These are phyloP conservation scores for Neopestalotiopsis sp. DNA, from an alignment of 2,329 filamentous ascomycete species.

Conservation along the genomic window DNA sequence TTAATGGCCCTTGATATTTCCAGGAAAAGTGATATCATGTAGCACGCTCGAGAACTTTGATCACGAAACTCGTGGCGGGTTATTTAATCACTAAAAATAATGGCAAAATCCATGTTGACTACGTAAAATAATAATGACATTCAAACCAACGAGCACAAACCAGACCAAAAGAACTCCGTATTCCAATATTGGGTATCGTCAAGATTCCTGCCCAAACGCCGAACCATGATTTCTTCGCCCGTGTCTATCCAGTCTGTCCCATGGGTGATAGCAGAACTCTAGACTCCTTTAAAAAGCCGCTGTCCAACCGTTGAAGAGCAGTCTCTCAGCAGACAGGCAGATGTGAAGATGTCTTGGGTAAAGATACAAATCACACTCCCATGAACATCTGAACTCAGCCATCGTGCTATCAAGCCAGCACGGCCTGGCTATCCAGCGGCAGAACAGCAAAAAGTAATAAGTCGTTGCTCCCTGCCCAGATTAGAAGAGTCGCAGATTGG, in stretches of 20 bases:
- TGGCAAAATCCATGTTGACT: neutral
- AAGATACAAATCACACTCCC: too few relatives aligned
- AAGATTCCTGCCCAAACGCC: neutral
- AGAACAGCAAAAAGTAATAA: neutral
- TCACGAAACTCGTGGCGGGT: too few relatives aligned
- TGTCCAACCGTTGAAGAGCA: neutral
- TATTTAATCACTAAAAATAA: neutral
- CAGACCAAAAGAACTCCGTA: neutral
- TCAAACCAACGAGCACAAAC: neutral
- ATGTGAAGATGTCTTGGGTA: too few relatives aligned
- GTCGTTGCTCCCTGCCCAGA: neutral
- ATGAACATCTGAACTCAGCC: too few relatives aligned
- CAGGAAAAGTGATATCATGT: too few relatives aligned
- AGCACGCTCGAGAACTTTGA: too few relatives aligned
- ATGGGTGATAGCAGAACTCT: neutral
- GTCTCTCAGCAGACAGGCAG: too few relatives aligned
- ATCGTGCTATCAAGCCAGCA: too few relatives aligned
- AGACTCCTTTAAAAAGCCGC: neutral
- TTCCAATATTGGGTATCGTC: conserved; percentile 8
- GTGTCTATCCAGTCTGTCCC: neutral
- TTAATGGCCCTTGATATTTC: too few relatives aligned
- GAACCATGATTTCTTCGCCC: neutral
- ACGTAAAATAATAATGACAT: neutral
- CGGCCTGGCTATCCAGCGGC: too few relatives aligned
- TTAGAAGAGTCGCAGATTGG: conserved; percentile 68